Percentiles rank a stretch among this genome's conserved stretches.
Conservation (phyloP, 768 basidiomycete species). For the Tylopilus rubrobrunneus region DNA sequence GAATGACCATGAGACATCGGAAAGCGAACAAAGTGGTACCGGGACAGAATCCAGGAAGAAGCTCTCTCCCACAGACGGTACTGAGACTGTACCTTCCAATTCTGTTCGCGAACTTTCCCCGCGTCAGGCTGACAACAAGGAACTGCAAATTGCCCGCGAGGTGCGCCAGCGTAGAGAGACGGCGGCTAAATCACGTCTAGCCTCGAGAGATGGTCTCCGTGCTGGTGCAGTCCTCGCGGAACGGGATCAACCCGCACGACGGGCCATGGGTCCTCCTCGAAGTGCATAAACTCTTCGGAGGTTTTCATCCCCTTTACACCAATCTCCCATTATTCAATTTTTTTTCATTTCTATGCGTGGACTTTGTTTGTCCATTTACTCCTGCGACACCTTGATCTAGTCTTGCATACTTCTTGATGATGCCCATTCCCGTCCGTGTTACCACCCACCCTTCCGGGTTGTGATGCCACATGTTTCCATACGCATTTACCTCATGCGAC, state of each 20-base stretch:
- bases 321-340: neutral
- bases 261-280: constrained; percentile 29
- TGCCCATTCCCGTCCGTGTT: constrained; percentile 1
- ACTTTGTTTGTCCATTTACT: constrained; percentile 1
- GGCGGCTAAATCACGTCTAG: constrained; percentile 20
- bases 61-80: neutral
- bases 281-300: constrained; percentile 8
- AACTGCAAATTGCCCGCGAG: constrained; percentile 17
- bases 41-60: neutral
- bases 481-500: constrained; percentile 3
- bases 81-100: constrained; percentile 9
- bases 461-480: neutral
- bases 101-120: neutral
- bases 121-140: neutral
- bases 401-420: constrained; percentile 9
- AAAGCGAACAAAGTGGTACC: constrained; percentile 11
- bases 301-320: neutral
- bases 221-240: constrained; percentile 28
- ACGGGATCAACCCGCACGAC: constrained; percentile 27
- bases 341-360: constrained; percentile 6
- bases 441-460: neutral
- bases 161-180: constrained; percentile 26
- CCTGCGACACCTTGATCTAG: constrained; percentile 13
- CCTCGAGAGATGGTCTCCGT: constrained; percentile 25
- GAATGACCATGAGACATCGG: constrained; percentile 9